Conservation (phyloP, 345 rosid genomes). For the Ceriops decandra region DNA sequence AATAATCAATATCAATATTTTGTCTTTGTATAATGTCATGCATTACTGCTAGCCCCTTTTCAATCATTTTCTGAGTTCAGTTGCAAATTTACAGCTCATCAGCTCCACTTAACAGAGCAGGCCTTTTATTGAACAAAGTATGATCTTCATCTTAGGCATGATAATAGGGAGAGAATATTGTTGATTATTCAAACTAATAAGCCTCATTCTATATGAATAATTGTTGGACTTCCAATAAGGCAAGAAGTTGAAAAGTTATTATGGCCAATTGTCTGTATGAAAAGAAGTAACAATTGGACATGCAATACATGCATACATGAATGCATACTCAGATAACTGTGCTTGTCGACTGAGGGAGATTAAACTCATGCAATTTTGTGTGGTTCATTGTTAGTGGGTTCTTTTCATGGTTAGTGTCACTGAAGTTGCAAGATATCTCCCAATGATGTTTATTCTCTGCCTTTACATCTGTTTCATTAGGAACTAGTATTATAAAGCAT, state of each 20-base stretch:
- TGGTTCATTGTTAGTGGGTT: background rate
- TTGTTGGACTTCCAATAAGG: conserved; percentile 1
- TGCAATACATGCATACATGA: background rate
- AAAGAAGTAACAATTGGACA: background rate
- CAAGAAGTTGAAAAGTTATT: background rate
- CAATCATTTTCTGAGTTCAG: background rate
- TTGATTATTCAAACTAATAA: too few relatives aligned
- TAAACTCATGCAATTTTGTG: background rate
- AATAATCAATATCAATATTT: background rate
- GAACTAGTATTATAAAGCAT: too few relatives aligned
- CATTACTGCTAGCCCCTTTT: too few relatives aligned
- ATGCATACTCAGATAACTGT: background rate
- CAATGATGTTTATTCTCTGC: too few relatives aligned
- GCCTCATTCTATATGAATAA: background rate
- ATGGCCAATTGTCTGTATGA: background rate
- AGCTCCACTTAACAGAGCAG: background rate
- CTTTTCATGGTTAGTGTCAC: too few relatives aligned
- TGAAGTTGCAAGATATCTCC: too few relatives aligned
- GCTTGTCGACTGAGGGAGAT: too few relatives aligned
- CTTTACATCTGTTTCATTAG: too few relatives aligned
- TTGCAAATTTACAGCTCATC: background rate
- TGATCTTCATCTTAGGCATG: background rate
- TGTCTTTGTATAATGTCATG: background rate
- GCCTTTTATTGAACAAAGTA: background rate
- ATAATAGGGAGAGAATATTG: too few relatives aligned